Percentiles rank a stretch among this genome's conserved stretches.
phyloP scores from a whole-genome alignment of 2,329 filamentous ascomycete genomes.

The Macrophomina tecta region DNA sequence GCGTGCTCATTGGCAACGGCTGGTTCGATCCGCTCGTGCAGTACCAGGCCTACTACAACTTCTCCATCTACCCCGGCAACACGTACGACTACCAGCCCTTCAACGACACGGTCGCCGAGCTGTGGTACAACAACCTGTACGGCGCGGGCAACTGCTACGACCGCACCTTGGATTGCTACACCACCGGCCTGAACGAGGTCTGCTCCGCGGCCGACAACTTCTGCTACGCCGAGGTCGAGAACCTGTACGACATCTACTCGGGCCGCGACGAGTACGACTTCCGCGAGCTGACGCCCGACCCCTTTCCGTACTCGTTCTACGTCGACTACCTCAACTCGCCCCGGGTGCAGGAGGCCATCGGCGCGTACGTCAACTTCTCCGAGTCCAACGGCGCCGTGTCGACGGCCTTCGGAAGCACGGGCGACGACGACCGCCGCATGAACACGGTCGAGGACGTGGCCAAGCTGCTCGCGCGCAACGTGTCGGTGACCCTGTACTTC shows the following conservation, averaged over 20 bases:
- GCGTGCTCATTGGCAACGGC: conserved; percentile 63
- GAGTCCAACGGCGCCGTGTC: conserved; percentile 51
- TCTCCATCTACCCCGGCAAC: conserved; percentile 61
- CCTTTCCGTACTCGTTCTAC: conserved; percentile 64
- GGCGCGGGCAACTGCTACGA: conserved; percentile 67
- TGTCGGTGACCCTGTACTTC: conserved; percentile 52
- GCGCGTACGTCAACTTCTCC: conserved; percentile 65
- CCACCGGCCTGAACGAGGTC: conserved; percentile 56
- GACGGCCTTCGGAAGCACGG: conserved; percentile 54
- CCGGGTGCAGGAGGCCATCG: conserved; percentile 62
- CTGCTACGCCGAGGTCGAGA: conserved; percentile 61
- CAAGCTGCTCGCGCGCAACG: conserved; percentile 47
- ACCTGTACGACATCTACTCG: conserved; percentile 57
- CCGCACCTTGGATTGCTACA: conserved; percentile 61
- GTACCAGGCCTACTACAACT: conserved; percentile 65
- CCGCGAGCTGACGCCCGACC: conserved; percentile 60
- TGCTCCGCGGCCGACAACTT: conserved; percentile 63
- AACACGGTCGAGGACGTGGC: conserved; percentile 50
- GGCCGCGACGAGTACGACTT: conserved; percentile 67
- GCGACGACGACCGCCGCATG: conserved; percentile 56
- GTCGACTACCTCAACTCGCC: conserved; percentile 64
- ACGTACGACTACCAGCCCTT: conserved; percentile 62
- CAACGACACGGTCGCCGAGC: conserved; percentile 55
- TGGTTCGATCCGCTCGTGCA: conserved; percentile 64
- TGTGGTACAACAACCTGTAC: conserved; percentile 66